phyloP scores from a whole-genome alignment of 2,329 filamentous ascomycete genomes.

The Fusarium sp. region DNA sequence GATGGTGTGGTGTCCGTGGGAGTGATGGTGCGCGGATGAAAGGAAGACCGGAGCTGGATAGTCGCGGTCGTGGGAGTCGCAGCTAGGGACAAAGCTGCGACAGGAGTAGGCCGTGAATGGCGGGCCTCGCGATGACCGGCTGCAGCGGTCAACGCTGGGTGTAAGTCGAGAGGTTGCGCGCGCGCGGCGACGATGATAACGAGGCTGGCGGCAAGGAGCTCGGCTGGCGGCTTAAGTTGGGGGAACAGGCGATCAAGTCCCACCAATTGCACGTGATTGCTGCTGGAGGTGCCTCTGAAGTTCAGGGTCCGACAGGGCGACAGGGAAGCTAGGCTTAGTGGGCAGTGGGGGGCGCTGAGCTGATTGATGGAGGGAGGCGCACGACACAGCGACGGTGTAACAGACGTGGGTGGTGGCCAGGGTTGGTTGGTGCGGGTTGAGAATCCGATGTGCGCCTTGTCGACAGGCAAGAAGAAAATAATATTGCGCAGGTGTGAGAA shows the following conservation, averaged over 20 bases:
- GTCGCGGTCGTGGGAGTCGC: slow-evolving; percentile 17
- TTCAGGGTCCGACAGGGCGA: slow-evolving; percentile 28
- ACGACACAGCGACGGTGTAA: not conserved
- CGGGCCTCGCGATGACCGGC: slow-evolving; percentile 46
- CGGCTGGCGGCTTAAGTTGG: slow-evolving; percentile 36
- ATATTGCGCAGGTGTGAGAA: not conserved
- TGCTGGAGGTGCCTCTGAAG: slow-evolving; percentile 26
- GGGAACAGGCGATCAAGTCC: slow-evolving; percentile 43
- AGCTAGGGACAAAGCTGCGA: slow-evolving; percentile 26
- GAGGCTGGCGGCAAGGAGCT: slow-evolving; percentile 44
- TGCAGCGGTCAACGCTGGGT: slow-evolving; percentile 52
- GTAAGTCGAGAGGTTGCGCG: slow-evolving; percentile 52
- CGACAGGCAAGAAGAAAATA: not conserved
- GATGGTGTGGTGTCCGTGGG: slow-evolving; percentile 30
- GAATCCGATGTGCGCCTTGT: not conserved
- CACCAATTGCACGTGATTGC: slow-evolving; percentile 48
- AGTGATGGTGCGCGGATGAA: slow-evolving; percentile 22
- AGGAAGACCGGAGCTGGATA: slow-evolving; percentile 14
- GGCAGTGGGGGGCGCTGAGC: slow-evolving; percentile 16
- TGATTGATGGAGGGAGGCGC: not conserved
- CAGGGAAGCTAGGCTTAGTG: slow-evolving; percentile 28
- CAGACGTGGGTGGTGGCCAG: not conserved
- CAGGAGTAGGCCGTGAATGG: slow-evolving; percentile 16
- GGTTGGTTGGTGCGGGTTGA: not conserved
- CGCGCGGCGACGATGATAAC: slow-evolving; percentile 45